Percentiles rank a stretch among this genome's conserved stretches.
Evolutionary conservation across 192 early-diverging fungal genomes (phyloP).

Genomic region (Umbelopsis sp.): DNA sequence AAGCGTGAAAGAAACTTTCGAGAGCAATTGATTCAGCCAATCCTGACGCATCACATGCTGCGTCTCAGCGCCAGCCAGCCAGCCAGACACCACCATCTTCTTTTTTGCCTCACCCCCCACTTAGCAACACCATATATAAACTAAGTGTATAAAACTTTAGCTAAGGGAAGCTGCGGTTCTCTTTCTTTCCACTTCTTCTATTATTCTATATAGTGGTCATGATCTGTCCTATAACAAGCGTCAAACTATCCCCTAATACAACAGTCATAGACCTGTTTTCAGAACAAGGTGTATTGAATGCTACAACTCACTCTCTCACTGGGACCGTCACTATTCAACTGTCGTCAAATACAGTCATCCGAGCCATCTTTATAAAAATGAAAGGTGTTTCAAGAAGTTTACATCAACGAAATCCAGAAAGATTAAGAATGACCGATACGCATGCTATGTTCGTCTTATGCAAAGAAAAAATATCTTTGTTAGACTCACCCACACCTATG

Average conservation of each 20-base stretch:
- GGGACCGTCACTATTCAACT: neutral
- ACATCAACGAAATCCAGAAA: constrained; percentile 8
- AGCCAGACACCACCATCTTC: neutral
- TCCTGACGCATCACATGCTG: neutral
- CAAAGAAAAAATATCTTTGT: neutral
- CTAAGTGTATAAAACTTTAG: neutral
- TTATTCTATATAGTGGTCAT: neutral
- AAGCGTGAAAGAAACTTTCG: neutral
- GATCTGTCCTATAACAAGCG: neutral
- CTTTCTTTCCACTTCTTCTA: neutral
- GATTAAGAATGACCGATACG: constrained; percentile 9
- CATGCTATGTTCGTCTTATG: constrained; percentile 4
- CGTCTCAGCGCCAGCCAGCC: constrained; percentile 9
- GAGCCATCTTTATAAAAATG: constrained; percentile 1
- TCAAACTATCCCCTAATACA: neutral
- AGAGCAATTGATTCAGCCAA: neutral
- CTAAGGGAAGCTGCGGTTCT: neutral
- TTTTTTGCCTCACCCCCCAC: neutral
- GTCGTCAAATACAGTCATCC: neutral
- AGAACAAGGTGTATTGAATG: constrained; percentile 8
- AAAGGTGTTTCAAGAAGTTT: neutral
- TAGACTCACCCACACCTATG: neutral
- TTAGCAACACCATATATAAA: neutral
- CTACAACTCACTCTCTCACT: neutral
- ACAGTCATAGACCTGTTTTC: neutral